Percentiles rank a stretch among this genome's conserved stretches.
Conservation (phyloP, 495 filamentous ascomycete genomes). For the Letharia columbiana region DNA sequence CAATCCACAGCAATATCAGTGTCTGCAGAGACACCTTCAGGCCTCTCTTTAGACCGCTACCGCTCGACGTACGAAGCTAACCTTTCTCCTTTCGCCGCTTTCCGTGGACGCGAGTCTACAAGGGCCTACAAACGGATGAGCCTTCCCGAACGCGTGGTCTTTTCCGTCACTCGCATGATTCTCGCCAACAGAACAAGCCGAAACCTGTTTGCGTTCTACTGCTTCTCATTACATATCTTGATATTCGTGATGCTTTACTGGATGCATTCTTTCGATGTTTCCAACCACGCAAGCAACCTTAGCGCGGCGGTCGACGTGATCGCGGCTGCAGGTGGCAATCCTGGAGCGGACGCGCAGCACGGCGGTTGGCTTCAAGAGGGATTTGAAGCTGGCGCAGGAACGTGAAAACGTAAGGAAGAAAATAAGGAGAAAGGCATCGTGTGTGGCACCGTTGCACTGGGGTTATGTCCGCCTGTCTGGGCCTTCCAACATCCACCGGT, state of each 20-base stretch:
- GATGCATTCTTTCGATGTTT: conserved; percentile 58
- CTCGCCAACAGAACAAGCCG: conserved; percentile 82
- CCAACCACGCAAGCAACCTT: conserved; percentile 45
- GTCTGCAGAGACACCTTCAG: conserved; percentile 50
- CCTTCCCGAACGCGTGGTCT: conserved; percentile 79
- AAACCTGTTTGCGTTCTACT: conserved; percentile 94
- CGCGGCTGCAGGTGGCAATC: conserved; percentile 34
- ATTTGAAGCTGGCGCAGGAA: conserved; percentile 31
- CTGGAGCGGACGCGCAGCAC: conserved; percentile 37
- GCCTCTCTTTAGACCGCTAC: conserved; percentile 75
- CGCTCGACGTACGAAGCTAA: conserved; percentile 89
- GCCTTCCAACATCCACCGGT: not conserved
- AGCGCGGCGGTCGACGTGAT: conserved; percentile 34
- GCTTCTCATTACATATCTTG: conserved; percentile 76
- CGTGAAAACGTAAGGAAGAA: conserved; percentile 1
- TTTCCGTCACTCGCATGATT: conserved; percentile 83
- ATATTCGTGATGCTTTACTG: conserved; percentile 81
- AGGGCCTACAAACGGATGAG: conserved; percentile 94
- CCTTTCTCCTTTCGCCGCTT: conserved; percentile 91
- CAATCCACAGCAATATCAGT: conserved; percentile 63
- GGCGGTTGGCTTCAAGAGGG: conserved; percentile 57
- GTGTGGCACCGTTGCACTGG: not conserved
- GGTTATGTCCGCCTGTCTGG: not conserved
- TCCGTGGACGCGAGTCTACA: conserved; percentile 81
- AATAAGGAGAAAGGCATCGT: too few species aligned